These are phyloP conservation scores for Microstroma glucosiphilum DNA, from an alignment of 1,284 basidiomycete species.

Conservation along the genomic window DNA sequence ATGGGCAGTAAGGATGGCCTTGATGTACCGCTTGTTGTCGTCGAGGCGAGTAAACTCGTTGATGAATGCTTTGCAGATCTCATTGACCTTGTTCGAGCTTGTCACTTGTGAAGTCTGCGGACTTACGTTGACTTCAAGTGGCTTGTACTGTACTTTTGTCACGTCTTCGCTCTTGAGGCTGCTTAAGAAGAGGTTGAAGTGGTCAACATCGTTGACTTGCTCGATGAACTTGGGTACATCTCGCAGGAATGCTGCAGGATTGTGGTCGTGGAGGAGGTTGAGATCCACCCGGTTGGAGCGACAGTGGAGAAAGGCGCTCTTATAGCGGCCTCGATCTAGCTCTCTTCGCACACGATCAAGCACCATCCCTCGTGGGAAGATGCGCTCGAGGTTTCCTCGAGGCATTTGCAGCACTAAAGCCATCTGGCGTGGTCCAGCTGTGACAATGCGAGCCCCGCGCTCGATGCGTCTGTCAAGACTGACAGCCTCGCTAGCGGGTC, in stretches of 20 bases:
- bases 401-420: slow-evolving; percentile 84
- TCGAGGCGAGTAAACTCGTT: slow-evolving; percentile 61
- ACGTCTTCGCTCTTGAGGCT: slow-evolving; percentile 57
- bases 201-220: slow-evolving; percentile 81
- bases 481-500: slow-evolving; percentile 1
- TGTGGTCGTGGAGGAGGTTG: slow-evolving; percentile 76
- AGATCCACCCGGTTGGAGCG: slow-evolving; percentile 89
- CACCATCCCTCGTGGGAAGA: slow-evolving; percentile 85
- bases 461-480: slow-evolving; percentile 40
- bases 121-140: slow-evolving; percentile 13
- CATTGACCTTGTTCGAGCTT: slow-evolving; percentile 59
- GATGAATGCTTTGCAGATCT: slow-evolving; percentile 74
- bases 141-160: slow-evolving; percentile 49
- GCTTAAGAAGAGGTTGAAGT: slow-evolving; percentile 87
- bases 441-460: slow-evolving; percentile 45
- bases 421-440: slow-evolving; percentile 59
- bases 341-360: slow-evolving; percentile 57
- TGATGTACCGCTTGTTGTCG: slow-evolving; percentile 74
- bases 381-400: slow-evolving; percentile 89
- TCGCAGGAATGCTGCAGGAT: slow-evolving; percentile 63
- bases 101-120: not conserved
- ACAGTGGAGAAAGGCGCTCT: slow-evolving; percentile 80
- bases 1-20: slow-evolving; percentile 83
- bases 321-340: slow-evolving; percentile 56
- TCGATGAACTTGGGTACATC: slow-evolving; percentile 61